Conservation (phyloP, 352 stramenopile species). For the Phytophthora colocasiae region DNA sequence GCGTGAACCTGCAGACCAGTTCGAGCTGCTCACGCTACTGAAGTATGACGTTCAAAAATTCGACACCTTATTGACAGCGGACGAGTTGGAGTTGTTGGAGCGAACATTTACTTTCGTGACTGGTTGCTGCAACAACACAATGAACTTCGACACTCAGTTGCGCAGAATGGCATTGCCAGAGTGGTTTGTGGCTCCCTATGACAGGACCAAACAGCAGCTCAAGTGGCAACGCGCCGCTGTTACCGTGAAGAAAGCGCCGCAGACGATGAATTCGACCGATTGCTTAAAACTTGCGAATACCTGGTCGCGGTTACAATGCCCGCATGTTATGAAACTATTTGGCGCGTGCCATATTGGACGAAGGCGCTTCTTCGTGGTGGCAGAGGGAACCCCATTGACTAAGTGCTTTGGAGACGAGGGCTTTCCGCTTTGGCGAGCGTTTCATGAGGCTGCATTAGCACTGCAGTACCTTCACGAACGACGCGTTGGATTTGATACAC, state of each 20-base stretch:
- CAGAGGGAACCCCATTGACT: constrained; percentile 34
- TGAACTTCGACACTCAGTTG: constrained; percentile 23
- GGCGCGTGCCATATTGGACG: constrained; percentile 39
- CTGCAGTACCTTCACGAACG: constrained; percentile 37
- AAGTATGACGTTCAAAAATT: constrained; percentile 35
- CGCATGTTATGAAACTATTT: constrained; percentile 40
- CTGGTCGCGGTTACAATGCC: constrained; percentile 37
- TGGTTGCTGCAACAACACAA: constrained; percentile 17
- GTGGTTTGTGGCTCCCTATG: constrained; percentile 44
- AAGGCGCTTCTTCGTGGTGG: constrained; percentile 39
- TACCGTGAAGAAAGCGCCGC: constrained; percentile 25
- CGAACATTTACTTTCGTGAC: constrained; percentile 34
- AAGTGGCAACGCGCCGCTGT: constrained; percentile 41
- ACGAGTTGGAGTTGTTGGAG: constrained; percentile 33
- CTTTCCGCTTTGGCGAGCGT: constrained; percentile 38
- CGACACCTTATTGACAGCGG: constrained; percentile 29
- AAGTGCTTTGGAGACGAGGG: constrained; percentile 31
- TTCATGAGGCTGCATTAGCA: constrained; percentile 37
- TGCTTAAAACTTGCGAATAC: constrained; percentile 31
- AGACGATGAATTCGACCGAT: constrained; percentile 9
- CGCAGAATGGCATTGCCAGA: constrained; percentile 31
- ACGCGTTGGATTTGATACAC: constrained; percentile 22
- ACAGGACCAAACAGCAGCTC: constrained; percentile 31
- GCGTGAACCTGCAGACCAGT: constrained; percentile 24
- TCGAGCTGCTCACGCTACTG: constrained; percentile 40